phyloP scores from a whole-genome alignment of 2,329 filamentous ascomycete genomes.

The Epichloe baconii region DNA sequence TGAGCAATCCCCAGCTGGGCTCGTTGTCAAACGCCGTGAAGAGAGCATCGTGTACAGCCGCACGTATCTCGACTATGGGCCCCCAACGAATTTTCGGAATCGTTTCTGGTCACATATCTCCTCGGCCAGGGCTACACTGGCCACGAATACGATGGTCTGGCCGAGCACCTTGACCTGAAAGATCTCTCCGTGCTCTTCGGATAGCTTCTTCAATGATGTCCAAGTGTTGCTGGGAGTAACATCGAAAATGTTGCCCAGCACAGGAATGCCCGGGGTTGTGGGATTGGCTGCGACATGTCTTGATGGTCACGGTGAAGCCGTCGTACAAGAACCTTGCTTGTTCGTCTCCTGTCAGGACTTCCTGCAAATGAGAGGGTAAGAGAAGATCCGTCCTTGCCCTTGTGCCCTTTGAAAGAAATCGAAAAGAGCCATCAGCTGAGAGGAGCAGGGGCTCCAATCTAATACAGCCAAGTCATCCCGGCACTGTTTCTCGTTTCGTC shows the following conservation, averaged over 20 bases:
- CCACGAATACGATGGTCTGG: conserved; percentile 29
- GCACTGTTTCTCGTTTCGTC: not conserved
- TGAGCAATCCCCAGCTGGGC: conserved; percentile 36
- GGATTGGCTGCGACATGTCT: conserved; percentile 22
- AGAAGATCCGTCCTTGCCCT: not conserved
- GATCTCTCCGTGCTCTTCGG: conserved; percentile 24
- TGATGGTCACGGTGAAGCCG: too few relatives aligned
- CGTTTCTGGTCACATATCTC: conserved; percentile 40
- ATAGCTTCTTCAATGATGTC: conserved; percentile 22
- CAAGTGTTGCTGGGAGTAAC: conserved; percentile 23
- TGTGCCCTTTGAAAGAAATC: not conserved
- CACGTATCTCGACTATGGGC: conserved; percentile 38
- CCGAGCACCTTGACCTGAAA: conserved; percentile 24
- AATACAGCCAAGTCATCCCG: not conserved
- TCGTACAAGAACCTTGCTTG: not conserved
- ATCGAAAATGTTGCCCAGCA: conserved; percentile 25
- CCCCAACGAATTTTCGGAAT: conserved; percentile 42
- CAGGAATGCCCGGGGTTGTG: conserved; percentile 22
- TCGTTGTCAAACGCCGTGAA: conserved; percentile 39
- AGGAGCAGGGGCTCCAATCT: not conserved
- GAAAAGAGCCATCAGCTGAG: not conserved
- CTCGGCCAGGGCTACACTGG: conserved; percentile 32
- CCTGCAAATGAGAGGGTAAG: too few relatives aligned
- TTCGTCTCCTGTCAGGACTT: not conserved
- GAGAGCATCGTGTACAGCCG: conserved; percentile 35